Evolutionary conservation across 2,329 filamentous ascomycete genomes (phyloP).

Genomic region (Aspergillus calidoustus): DNA sequence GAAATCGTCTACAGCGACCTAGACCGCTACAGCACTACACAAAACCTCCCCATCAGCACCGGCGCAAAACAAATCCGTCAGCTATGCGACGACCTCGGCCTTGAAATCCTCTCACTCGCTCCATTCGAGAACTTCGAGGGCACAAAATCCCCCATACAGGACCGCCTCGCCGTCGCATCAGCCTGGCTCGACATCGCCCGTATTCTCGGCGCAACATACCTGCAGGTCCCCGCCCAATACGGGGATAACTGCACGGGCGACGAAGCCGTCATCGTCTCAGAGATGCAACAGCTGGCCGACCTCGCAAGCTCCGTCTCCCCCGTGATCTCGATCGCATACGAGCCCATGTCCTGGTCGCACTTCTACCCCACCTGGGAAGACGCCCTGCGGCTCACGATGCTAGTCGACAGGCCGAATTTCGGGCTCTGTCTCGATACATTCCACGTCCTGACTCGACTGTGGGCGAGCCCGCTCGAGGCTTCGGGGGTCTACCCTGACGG

Average conservation of each 20-base stretch:
- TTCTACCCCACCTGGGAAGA: constrained; percentile 40
- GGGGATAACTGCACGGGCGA: constrained; percentile 30
- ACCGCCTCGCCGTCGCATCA: constrained; percentile 32
- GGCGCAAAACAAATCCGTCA: constrained; percentile 26
- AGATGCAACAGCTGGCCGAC: constrained; percentile 37
- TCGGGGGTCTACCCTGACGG: constrained; percentile 32
- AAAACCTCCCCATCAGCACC: constrained; percentile 23
- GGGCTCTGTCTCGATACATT: constrained; percentile 45
- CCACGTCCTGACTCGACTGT: constrained; percentile 39
- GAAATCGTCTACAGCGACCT: constrained; percentile 41
- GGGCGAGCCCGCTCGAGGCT: constrained; percentile 33
- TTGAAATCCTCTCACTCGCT: constrained; percentile 36
- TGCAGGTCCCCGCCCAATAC: constrained; percentile 41
- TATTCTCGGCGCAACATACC: constrained; percentile 30
- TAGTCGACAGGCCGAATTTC: constrained; percentile 41
- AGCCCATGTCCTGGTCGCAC: constrained; percentile 40
- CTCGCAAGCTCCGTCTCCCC: constrained; percentile 28
- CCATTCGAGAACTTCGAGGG: constrained; percentile 47
- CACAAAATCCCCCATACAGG: constrained; percentile 27
- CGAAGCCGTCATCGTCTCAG: constrained; percentile 31
- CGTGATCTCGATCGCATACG: constrained; percentile 40
- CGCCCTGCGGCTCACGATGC: constrained; percentile 30
- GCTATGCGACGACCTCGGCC: constrained; percentile 23
- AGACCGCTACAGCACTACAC: constrained; percentile 24
- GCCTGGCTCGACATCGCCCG: constrained; percentile 39